A percentile compares a stretch with the other conserved stretches of the same genome.
These are phyloP conservation scores for Cytospora schulzeri DNA, from an alignment of 2,329 filamentous ascomycete species.

Conservation along the genomic window DNA sequence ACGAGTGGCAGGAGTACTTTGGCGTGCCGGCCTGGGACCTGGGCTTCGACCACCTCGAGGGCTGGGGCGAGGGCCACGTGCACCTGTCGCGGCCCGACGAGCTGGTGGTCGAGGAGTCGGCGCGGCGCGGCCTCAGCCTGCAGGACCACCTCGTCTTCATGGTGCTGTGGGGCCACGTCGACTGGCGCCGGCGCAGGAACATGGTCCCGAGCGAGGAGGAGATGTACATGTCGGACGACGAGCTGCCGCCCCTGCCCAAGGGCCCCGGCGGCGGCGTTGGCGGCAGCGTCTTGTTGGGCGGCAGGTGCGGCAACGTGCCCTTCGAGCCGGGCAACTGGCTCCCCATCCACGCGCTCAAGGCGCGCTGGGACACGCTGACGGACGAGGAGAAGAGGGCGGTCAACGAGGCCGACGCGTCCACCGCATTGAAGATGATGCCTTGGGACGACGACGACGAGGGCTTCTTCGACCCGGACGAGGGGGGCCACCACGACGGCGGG, in stretches of 20 bases:
- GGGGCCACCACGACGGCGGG: not conserved
- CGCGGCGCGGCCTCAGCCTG: constrained; percentile 55
- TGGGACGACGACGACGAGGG: constrained; percentile 27
- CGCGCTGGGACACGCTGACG: constrained; percentile 44
- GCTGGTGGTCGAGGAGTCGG: constrained; percentile 58
- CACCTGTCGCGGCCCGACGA: constrained; percentile 60
- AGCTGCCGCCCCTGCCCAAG: constrained; percentile 33
- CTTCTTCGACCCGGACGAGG: constrained; percentile 19
- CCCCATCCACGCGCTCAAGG: constrained; percentile 48
- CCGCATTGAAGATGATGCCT: constrained; percentile 30
- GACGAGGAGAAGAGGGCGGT: constrained; percentile 43
- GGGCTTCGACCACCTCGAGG: constrained; percentile 56
- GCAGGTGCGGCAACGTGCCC: constrained; percentile 40
- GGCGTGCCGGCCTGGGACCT: constrained; percentile 56
- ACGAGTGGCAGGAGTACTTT: constrained; percentile 33
- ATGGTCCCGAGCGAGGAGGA: constrained; percentile 53
- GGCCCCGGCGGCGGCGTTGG: not conserved
- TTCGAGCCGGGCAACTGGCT: constrained; percentile 43
- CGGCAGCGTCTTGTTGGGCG: too few relatives aligned
- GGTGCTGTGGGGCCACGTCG: constrained; percentile 64
- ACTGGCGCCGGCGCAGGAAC: constrained; percentile 54
- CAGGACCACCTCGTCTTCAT: constrained; percentile 57
- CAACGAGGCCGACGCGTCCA: constrained; percentile 34
- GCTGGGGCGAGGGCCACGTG: constrained; percentile 52
- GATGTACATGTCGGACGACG: constrained; percentile 54